Percentiles rank a stretch among this genome's conserved stretches.
Conservation (phyloP, 1,139 yeast genomes). For the Arxiozyma slooffiae region DNA sequence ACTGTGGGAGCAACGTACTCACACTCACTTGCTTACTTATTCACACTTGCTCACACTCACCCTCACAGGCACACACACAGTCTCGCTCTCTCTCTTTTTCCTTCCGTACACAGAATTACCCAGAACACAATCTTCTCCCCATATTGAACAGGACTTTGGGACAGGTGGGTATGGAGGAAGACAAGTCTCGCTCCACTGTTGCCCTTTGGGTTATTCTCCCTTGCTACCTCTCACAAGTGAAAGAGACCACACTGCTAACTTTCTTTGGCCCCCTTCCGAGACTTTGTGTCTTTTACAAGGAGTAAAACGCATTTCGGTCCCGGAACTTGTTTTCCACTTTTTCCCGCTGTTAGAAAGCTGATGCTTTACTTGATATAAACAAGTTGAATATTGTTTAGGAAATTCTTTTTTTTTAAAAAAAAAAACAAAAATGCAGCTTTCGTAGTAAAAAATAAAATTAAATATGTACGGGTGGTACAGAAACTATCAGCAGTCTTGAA, state of each 20-base stretch:
- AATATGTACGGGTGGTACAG: background rate
- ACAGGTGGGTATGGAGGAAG: background rate
- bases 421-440: too few species aligned
- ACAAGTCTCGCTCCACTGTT: background rate
- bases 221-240: background rate
- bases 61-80: too few species aligned
- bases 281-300: background rate
- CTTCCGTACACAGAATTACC: background rate
- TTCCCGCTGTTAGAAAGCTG: background rate
- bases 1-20: too few species aligned
- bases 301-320: background rate
- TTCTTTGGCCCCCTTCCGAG: background rate
- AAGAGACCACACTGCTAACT: background rate
- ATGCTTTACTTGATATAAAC: too few species aligned
- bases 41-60: too few species aligned
- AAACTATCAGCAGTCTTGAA: background rate
- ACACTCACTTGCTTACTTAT: too few species aligned
- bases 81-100: background rate
- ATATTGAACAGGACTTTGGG: background rate
- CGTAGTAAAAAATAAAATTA: too few species aligned
- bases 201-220: background rate
- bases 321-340: background rate
- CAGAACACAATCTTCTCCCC: background rate
- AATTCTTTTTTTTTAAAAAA: too few species aligned
- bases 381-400: too few species aligned